phyloP scores from a whole-genome alignment of 2,329 filamentous ascomycete genomes.

The Pseudogymnoascus sp. region DNA sequence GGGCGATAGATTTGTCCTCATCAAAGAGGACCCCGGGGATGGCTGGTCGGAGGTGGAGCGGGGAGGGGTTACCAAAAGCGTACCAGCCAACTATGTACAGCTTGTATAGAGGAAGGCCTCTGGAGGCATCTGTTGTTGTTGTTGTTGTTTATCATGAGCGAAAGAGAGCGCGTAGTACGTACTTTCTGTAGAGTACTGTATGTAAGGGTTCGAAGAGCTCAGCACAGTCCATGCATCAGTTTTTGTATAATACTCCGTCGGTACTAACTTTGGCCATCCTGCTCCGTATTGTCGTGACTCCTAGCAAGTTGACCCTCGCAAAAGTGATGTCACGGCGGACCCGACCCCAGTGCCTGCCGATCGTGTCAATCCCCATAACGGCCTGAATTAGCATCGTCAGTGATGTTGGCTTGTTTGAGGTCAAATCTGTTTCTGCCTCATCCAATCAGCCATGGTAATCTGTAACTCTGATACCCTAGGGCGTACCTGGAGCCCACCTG shows the following conservation, averaged over 20 bases:
- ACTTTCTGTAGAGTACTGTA: conserved; percentile 3
- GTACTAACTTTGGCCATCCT: background rate
- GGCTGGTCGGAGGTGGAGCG: conserved; percentile 97
- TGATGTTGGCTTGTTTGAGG: conserved; percentile 3
- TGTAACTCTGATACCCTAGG: conserved; percentile 8
- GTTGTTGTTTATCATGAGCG: background rate
- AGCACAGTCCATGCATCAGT: background rate
- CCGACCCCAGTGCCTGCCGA: background rate
- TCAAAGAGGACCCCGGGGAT: conserved; percentile 82
- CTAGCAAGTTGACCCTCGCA: background rate
- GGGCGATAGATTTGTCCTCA: conserved; percentile 85
- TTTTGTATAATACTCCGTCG: background rate
- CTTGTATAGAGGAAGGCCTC: conserved; percentile 24
- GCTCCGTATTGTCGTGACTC: background rate
- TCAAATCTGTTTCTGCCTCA: background rate
- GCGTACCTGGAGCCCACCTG: background rate
- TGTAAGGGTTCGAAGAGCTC: conserved; percentile 1
- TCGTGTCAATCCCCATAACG: background rate
- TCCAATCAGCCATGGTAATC: background rate
- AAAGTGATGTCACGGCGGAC: conserved; percentile 4
- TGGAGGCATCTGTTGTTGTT: background rate
- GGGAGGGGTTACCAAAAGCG: conserved; percentile 77
- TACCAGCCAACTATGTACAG: conserved; percentile 90
- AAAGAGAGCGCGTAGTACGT: background rate
- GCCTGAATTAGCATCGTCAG: conserved; percentile 7